Evolutionary conservation across 192 early-diverging fungal genomes (phyloP).

Genomic region (Coemansia sp.): DNA sequence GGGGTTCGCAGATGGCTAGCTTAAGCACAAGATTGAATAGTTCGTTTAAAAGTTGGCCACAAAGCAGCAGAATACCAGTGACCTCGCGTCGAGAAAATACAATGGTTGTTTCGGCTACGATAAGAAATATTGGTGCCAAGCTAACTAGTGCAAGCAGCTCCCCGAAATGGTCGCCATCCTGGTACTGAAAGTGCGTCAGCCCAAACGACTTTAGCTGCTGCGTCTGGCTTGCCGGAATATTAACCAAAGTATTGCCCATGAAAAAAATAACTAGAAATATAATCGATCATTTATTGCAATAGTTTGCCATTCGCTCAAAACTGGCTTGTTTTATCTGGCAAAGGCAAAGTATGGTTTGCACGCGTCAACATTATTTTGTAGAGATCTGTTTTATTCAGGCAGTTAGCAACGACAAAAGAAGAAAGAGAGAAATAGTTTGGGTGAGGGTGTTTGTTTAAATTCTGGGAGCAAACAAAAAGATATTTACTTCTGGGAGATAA

Average conservation of each 20-base stretch:
- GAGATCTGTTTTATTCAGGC: neutral
- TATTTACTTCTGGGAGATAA: constrained; percentile 82
- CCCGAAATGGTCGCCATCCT: constrained; percentile 41
- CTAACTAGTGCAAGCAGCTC: constrained; percentile 38
- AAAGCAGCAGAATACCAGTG: constrained; percentile 28
- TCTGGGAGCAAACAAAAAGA: constrained; percentile 1
- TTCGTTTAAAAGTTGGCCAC: constrained; percentile 50
- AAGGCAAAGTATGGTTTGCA: neutral
- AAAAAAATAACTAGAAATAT: neutral
- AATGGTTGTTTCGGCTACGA: constrained; percentile 44
- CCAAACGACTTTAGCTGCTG: constrained; percentile 34
- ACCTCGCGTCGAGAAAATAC: constrained; percentile 48
- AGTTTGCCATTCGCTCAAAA: neutral
- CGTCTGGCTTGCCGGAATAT: neutral
- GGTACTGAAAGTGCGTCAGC: constrained; percentile 52
- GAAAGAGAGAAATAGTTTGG: neutral
- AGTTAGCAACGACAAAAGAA: neutral
- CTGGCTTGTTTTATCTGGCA: neutral
- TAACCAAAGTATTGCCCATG: neutral
- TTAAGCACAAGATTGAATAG: constrained; percentile 37
- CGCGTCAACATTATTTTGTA: too few relatives aligned
- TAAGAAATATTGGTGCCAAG: constrained; percentile 48
- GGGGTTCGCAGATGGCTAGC: constrained; percentile 19
- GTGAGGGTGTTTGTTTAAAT: constrained; percentile 3
- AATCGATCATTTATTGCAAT: neutral